Conservation (phyloP, 495 filamentous ascomycete genomes). For the Staphylotrichum longicolle region DNA sequence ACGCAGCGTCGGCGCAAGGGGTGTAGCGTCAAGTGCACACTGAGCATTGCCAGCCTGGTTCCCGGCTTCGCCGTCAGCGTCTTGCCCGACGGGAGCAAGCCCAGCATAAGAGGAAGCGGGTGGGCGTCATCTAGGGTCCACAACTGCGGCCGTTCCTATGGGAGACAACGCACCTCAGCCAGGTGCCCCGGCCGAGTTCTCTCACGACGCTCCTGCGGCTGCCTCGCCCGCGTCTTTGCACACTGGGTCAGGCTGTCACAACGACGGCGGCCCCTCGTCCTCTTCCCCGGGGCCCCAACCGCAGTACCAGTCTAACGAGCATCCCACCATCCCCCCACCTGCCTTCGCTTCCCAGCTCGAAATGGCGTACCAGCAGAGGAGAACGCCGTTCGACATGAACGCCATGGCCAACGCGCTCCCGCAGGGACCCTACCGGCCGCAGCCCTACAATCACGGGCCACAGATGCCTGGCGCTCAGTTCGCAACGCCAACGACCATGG, state of each 20-base stretch:
- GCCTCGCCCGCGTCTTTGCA: constrained; percentile 20
- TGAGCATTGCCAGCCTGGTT: too few relatives aligned
- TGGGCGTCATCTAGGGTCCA: neutral
- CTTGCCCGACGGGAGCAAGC: too few relatives aligned
- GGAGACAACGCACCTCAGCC: constrained; percentile 40
- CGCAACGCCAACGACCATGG: constrained; percentile 31
- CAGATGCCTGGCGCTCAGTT: constrained; percentile 51
- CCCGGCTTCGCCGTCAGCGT: too few relatives aligned
- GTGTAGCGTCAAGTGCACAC: too few relatives aligned
- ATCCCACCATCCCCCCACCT: constrained; percentile 34
- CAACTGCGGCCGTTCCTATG: constrained; percentile 30
- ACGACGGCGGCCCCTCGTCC: too few relatives aligned
- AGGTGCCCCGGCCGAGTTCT: constrained; percentile 37
- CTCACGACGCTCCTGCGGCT: constrained; percentile 27
- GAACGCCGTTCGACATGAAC: constrained; percentile 43
- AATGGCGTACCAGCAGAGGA: constrained; percentile 37
- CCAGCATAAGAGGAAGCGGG: too few relatives aligned
- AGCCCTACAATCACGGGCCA: constrained; percentile 34
- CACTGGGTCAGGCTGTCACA: neutral
- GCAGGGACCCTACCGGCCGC: constrained; percentile 35
- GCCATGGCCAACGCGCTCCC: constrained; percentile 43
- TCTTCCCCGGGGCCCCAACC: too few relatives aligned
- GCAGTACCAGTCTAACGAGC: constrained; percentile 21
- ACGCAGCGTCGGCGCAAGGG: too few relatives aligned
- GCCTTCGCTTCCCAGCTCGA: constrained; percentile 41